phyloP scores from a whole-genome alignment of 495 filamentous ascomycete species.

The Hyaloscypha finlandica region DNA sequence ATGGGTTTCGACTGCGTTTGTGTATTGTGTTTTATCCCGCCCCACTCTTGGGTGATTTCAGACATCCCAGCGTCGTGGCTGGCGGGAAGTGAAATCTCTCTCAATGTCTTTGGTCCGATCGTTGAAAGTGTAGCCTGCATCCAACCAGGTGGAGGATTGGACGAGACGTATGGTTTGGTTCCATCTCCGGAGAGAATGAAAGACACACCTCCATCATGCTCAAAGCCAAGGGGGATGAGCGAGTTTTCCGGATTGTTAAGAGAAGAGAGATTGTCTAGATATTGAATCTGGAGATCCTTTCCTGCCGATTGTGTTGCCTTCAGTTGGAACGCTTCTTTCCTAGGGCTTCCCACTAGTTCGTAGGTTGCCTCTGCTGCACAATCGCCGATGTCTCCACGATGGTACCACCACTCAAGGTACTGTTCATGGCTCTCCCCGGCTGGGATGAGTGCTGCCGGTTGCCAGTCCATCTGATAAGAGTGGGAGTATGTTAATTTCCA shows the following conservation, averaged over 20 bases:
- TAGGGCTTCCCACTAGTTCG: constrained; percentile 28
- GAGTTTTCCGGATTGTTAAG: constrained; percentile 32
- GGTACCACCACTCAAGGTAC: constrained; percentile 33
- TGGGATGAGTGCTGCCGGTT: constrained; percentile 27
- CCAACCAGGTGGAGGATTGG: constrained; percentile 31
- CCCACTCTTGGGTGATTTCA: constrained; percentile 28
- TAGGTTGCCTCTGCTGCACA: constrained; percentile 38
- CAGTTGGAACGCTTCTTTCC: constrained; percentile 20
- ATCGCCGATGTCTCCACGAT: constrained; percentile 23
- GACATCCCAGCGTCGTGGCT: constrained; percentile 39
- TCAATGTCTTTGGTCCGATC: constrained; percentile 33
- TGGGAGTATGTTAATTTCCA: constrained; percentile 32
- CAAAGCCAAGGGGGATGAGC: constrained; percentile 34
- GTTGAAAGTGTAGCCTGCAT: constrained; percentile 36
- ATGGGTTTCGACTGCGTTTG: constrained; percentile 36
- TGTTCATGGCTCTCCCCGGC: constrained; percentile 27
- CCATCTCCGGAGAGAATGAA: constrained; percentile 35
- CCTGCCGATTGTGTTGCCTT: constrained; percentile 25
- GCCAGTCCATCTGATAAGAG: constrained; percentile 37
- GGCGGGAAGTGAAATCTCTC: constrained; percentile 36
- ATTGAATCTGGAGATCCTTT: constrained; percentile 33
- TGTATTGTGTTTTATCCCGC: constrained; percentile 31
- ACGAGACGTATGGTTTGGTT: constrained; percentile 14
- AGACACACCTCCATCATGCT: constrained; percentile 29
- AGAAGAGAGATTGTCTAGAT: constrained; percentile 34